These are phyloP conservation scores for Podospora tetraspora DNA, from an alignment of 495 filamentous ascomycete genomes.

Conservation along the genomic window DNA sequence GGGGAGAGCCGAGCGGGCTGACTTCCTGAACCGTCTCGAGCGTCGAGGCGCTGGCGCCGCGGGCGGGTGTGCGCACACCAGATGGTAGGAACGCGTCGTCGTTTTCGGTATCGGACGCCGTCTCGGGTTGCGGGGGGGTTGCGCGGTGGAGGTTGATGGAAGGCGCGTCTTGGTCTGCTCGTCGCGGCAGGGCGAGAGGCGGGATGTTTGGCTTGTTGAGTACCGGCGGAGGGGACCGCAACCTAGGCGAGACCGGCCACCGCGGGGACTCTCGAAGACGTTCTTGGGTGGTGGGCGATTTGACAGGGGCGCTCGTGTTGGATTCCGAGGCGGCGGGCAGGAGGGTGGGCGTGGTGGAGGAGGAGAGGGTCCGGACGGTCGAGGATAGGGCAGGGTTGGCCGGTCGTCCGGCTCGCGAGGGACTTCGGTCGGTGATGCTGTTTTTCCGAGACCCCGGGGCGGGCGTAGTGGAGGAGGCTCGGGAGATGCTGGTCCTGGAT, in stretches of 20 bases:
- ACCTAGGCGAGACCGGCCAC: slow-evolving; percentile 61
- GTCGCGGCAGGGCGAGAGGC: slow-evolving; percentile 36
- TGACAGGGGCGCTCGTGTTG: slow-evolving; percentile 58
- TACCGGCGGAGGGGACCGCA: slow-evolving; percentile 63
- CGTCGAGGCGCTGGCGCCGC: slow-evolving; percentile 59
- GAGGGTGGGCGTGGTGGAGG: slow-evolving; percentile 55
- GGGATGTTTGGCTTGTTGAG: slow-evolving; percentile 35
- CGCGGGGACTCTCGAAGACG: slow-evolving; percentile 53
- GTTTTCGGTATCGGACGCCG: slow-evolving; percentile 43
- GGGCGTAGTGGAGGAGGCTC: slow-evolving; percentile 25
- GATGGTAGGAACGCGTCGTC: slow-evolving; percentile 50
- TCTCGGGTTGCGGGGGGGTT: slow-evolving; percentile 39
- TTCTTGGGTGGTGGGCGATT: slow-evolving; percentile 47
- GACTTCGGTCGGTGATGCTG: slow-evolving; percentile 62
- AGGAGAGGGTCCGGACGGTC: slow-evolving; percentile 56
- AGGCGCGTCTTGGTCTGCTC: slow-evolving; percentile 44
- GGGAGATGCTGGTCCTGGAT: slow-evolving; percentile 25
- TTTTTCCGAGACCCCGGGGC: slow-evolving; percentile 57
- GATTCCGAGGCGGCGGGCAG: slow-evolving; percentile 53
- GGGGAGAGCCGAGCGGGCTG: slow-evolving; percentile 72
- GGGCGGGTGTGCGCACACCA: slow-evolving; percentile 59
- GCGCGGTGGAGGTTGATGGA: slow-evolving; percentile 52
- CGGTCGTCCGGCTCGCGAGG: slow-evolving; percentile 50
- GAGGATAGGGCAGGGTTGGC: slow-evolving; percentile 54
- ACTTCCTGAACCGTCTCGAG: slow-evolving; percentile 93